phyloP scores from a whole-genome alignment of 768 basidiomycete genomes.

The Boletus barrowsii region DNA sequence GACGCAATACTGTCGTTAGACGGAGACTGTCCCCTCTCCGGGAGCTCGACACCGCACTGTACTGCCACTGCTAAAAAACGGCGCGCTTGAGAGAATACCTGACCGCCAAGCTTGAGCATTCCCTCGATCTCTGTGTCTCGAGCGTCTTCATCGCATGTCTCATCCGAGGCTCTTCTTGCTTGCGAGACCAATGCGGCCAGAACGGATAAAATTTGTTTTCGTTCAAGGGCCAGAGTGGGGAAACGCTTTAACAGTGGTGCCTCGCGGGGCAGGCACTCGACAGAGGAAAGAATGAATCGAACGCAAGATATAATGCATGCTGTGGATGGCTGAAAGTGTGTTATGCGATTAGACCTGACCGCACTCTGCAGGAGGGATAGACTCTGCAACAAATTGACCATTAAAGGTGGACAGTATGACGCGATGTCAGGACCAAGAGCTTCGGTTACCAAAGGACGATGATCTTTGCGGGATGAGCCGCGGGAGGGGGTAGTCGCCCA shows the following conservation, averaged over 20 bases:
- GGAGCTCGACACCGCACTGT: constrained; percentile 71
- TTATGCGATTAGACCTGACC: constrained; percentile 67
- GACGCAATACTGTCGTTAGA: constrained; percentile 18
- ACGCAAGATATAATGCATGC: constrained; percentile 95
- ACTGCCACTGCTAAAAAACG: constrained; percentile 74
- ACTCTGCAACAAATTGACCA: constrained; percentile 82
- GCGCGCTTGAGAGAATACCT: constrained; percentile 77
- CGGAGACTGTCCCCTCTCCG: constrained; percentile 42
- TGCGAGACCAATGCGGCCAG: constrained; percentile 82
- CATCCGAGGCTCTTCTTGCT: constrained; percentile 61
- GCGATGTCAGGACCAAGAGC: constrained; percentile 49
- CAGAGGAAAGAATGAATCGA: constrained; percentile 76
- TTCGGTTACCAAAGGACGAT: constrained; percentile 45
- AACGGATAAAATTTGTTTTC: constrained; percentile 77
- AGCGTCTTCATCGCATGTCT: constrained; percentile 42
- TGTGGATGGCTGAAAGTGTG: constrained; percentile 91
- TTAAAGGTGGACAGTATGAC: constrained; percentile 71
- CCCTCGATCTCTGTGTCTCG: constrained; percentile 59
- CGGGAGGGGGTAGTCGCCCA: constrained; percentile 49
- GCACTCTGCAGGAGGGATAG: constrained; percentile 84
- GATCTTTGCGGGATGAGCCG: constrained; percentile 37
- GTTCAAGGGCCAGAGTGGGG: constrained; percentile 67
- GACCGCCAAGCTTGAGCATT: constrained; percentile 79
- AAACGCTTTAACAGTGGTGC: constrained; percentile 66
- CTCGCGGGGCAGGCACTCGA: constrained; percentile 83